Conservation (phyloP, 176 grass and related monocot genomes). For the Cenchrus purpureus region DNA sequence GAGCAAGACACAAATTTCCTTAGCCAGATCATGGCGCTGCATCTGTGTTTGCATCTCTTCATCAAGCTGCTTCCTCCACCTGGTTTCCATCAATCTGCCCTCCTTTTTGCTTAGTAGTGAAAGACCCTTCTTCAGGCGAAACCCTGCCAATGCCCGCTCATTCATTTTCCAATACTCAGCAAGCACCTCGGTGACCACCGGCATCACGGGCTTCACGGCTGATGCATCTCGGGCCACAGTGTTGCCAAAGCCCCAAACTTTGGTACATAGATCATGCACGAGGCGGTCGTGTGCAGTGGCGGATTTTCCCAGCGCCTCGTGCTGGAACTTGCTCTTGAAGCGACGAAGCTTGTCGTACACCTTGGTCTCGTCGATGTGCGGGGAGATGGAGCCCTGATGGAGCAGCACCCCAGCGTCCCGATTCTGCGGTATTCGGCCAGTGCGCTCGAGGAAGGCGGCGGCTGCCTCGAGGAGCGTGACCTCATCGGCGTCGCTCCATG, state of each 20-base stretch:
- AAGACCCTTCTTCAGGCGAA: constrained; percentile 57
- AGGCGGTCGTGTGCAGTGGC: constrained; percentile 45
- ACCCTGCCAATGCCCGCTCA: constrained; percentile 4
- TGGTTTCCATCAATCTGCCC: constrained; percentile 49
- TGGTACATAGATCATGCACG: constrained; percentile 52
- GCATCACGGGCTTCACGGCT: constrained; percentile 51
- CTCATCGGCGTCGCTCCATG: constrained; percentile 55
- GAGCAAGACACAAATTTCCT: constrained; percentile 66
- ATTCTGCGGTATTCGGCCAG: constrained; percentile 23
- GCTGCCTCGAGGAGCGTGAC: constrained; percentile 53
- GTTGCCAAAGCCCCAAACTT: constrained; percentile 48
- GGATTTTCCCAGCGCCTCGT: not conserved
- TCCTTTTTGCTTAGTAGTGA: constrained; percentile 31
- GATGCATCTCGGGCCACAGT: not conserved
- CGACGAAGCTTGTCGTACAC: constrained; percentile 48
- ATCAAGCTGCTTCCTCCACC: constrained; percentile 70
- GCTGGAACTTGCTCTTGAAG: constrained; percentile 48
- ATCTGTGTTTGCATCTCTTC: constrained; percentile 59
- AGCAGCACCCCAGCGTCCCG: constrained; percentile 25
- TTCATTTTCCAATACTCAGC: constrained; percentile 61
- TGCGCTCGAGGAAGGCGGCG: constrained; percentile 54
- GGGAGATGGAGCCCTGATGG: no score
- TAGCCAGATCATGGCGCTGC: constrained; percentile 57
- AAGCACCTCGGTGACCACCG: constrained; percentile 56
- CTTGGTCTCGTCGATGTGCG: no score